phyloP scores from a whole-genome alignment of 345 rosid species.

The Lepidium didymum region DNA sequence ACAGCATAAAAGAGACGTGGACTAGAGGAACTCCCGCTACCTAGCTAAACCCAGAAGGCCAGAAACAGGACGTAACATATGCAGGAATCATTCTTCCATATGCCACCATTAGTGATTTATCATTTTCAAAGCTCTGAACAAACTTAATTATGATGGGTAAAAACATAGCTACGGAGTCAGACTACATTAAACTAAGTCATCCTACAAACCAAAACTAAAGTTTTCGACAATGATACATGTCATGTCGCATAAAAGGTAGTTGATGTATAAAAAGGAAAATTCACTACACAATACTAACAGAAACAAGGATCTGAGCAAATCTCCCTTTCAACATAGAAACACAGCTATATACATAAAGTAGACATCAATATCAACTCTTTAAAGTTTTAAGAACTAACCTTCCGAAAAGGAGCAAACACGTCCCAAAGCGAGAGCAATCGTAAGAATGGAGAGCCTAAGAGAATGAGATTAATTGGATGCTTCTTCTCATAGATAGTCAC shows the following conservation, averaged over 20 bases:
- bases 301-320: constrained; percentile 11
- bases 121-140: constrained; percentile 8
- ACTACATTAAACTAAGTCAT: neutral
- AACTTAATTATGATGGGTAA: neutral
- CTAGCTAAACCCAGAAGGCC: neutral
- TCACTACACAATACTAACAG: neutral
- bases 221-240: neutral
- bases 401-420: neutral
- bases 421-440: constrained; percentile 1
- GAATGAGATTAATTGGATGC: neutral
- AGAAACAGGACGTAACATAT: neutral
- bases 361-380: neutral
- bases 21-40: neutral
- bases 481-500: constrained; percentile 8
- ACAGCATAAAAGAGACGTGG: neutral
- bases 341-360: neutral
- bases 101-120: neutral
- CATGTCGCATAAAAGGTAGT: neutral
- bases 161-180: constrained; percentile 3
- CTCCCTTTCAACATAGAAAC: constrained; percentile 5
- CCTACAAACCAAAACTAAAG: constrained; percentile 12
- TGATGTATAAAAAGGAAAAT: neutral
- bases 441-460: neutral
- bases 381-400: neutral
- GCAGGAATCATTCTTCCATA: neutral